phyloP scores from a whole-genome alignment of 768 basidiomycete genomes.

The Tricholoma terreum region DNA sequence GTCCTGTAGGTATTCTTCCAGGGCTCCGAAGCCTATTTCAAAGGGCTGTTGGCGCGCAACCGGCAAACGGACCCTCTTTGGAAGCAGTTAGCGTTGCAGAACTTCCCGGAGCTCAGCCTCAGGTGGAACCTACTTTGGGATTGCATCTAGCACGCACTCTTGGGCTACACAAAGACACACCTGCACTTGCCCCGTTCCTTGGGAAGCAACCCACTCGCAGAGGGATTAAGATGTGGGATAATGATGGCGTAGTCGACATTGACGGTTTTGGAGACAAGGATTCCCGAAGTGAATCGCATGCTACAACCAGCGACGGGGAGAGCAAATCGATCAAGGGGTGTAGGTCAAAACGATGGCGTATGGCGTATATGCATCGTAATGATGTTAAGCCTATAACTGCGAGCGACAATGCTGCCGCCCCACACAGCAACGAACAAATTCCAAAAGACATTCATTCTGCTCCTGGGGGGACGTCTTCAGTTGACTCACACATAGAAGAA shows the following conservation, averaged over 20 bases:
- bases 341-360: constrained; percentile 30
- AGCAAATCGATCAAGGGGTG: not conserved
- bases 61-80: not conserved
- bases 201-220: constrained; percentile 42
- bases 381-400: not conserved
- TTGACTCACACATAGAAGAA: not conserved
- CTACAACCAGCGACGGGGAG: not conserved
- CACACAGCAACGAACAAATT: not conserved
- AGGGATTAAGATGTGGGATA: constrained; percentile 40
- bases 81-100: not conserved
- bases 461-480: not conserved
- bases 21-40: constrained; percentile 48
- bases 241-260: constrained; percentile 35
- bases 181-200: constrained; percentile 47
- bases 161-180: constrained; percentile 48
- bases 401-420: not conserved
- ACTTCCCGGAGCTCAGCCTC: not conserved
- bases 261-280: constrained; percentile 16
- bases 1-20: constrained; percentile 40
- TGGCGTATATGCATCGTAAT: constrained; percentile 35
- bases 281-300: not conserved
- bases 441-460: not conserved
- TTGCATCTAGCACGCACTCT: constrained; percentile 38
- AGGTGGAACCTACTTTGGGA: constrained; percentile 3
- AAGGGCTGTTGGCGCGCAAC: constrained; percentile 39